Evolutionary conservation across 2,329 filamentous ascomycete species (phyloP).

Genomic region (Ophiostoma triangulosporum): DNA sequence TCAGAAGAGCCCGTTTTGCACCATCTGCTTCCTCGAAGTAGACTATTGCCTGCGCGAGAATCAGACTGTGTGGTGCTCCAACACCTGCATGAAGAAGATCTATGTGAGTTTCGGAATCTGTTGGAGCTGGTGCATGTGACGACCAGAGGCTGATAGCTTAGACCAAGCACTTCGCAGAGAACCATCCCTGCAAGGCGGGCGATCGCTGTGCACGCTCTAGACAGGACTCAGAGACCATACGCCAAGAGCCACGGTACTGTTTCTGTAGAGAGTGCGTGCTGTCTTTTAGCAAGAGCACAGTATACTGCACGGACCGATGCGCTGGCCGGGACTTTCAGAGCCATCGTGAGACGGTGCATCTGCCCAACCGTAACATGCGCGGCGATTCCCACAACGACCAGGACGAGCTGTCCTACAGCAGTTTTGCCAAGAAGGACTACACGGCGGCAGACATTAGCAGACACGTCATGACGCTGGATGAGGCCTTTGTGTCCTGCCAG

Average conservation of each 20-base stretch:
- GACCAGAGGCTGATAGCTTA: not conserved
- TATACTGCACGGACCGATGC: conserved; percentile 22
- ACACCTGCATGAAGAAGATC: conserved; percentile 9
- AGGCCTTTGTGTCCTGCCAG: conserved; percentile 12
- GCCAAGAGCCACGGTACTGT: conserved; percentile 8
- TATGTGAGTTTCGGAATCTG: not conserved
- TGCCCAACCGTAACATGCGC: conserved; percentile 16
- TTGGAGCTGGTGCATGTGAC: not conserved
- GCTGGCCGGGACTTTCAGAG: conserved; percentile 20
- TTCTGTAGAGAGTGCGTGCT: conserved; percentile 23
- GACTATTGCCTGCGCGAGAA: conserved; percentile 13
- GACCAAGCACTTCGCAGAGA: conserved; percentile 5
- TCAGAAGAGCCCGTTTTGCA: conserved; percentile 11
- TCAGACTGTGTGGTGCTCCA: conserved; percentile 14
- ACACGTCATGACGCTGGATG: conserved; percentile 12
- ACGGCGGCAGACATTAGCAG: conserved; percentile 13
- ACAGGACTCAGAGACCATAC: not conserved
- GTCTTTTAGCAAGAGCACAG: conserved; percentile 16
- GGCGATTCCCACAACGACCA: conserved; percentile 12
- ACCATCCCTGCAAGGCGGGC: conserved; percentile 10
- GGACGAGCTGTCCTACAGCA: conserved; percentile 10
- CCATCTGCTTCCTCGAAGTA: conserved; percentile 14
- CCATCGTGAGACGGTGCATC: conserved; percentile 21
- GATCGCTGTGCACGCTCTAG: conserved; percentile 8
- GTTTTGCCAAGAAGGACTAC: conserved; percentile 4